These are phyloP conservation scores for Ambrosia trifida DNA, from an alignment of 129 eudicot genomes.

Conservation along the genomic window DNA sequence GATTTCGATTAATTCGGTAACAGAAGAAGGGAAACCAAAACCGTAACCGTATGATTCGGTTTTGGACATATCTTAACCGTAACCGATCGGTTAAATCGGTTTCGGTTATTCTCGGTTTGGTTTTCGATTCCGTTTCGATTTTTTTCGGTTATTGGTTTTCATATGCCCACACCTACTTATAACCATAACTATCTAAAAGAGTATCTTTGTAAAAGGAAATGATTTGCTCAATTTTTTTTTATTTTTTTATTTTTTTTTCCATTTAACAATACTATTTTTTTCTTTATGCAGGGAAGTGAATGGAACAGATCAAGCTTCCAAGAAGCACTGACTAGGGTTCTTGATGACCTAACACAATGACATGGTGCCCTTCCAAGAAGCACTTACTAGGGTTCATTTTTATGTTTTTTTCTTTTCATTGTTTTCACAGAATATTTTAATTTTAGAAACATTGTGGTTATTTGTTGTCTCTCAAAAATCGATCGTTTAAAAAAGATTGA, in stretches of 20 bases:
- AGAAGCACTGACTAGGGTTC: conserved; percentile 62
- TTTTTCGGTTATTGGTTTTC: no score
- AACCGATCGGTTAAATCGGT: no score
- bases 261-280: not conserved
- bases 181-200: not conserved
- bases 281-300: conserved; percentile 51
- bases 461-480: not conserved
- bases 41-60: no score
- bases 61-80: no score
- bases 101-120: no score
- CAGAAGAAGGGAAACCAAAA: no score
- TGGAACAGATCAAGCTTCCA: conserved; percentile 68
- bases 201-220: not conserved
- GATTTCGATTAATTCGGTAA: no score
- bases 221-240: not conserved
- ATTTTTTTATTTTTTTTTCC: not conserved
- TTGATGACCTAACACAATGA: conserved; percentile 50
- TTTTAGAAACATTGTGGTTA: no score
- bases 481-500: no score
- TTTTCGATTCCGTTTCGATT: no score
- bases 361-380: not conserved
- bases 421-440: not conserved
- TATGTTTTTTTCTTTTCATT: no score
- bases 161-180: not conserved
- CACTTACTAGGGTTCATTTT: no score